Evolutionary conservation across 2,329 filamentous ascomycete genomes (phyloP), one percentile per base, ranked within the genome.

Genomic region (Exophiala oligosperma): DNA sequence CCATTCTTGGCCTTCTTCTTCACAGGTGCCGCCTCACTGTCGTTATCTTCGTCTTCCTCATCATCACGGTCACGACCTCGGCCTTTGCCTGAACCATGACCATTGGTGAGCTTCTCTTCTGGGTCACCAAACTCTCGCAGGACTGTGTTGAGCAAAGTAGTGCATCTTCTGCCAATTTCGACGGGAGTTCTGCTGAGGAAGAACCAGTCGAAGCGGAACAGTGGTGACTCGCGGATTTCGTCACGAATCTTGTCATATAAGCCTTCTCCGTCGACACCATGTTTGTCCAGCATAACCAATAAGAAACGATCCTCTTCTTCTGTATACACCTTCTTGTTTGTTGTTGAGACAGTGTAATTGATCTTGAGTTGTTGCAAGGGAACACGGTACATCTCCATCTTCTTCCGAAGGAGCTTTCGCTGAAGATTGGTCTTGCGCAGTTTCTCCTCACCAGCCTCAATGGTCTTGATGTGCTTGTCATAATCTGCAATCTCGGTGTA

Each of bases 151-250:
- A 99, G 85, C 52, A 99, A 82, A 1, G 95, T 99, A 32, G 90
- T 95, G 77, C 94, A 97, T 52, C 95, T 86, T 67, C 94, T 87
- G 61, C 91, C 89, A 67, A 99, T 89, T 75, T 99, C 94, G 50
- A 92, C 87, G 0, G 94, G 91, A 3, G 93, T 99, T 47, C 94
- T 86, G 73, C 91, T 96, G 41, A 99, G 82, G 81, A 99, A 97
- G 79, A 99, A 99, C 95, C 95, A 99, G 72, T 99, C 94, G 69
- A 99, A 99, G 40, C 94, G 87, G 83, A 99, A 99, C 2, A 99
- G 80, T 8, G 94, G 92, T 56, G 89, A 93, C 65, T 97, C 92
- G 35, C 92, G 89, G 65, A 99, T 96, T 72, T 97, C 94, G 64
- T 97, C 93, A n/a, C 94, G 88, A 70, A 99, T 96, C 72, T 87